Conservation (phyloP, 805 yeast genomes). For the Ogataea pilisensis region DNA sequence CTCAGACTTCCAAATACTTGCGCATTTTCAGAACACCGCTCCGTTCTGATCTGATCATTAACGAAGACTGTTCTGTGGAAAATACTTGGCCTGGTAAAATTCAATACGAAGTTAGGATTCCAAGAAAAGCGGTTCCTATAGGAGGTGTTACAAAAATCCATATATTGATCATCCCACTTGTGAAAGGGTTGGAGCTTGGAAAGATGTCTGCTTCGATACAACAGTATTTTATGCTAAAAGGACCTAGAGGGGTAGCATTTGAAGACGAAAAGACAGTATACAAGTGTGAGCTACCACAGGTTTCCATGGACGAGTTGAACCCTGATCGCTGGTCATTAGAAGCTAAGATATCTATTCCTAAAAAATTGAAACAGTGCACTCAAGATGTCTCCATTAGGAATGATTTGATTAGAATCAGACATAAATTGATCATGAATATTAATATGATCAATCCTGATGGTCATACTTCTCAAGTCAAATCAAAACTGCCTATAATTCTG, state of each 20-base stretch:
- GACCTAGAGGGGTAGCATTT: conserved; percentile 17
- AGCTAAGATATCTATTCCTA: conserved; percentile 39
- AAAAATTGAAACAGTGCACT: conserved; percentile 35
- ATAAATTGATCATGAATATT: conserved; percentile 41
- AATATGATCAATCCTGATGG: conserved; percentile 46
- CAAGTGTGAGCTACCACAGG: conserved; percentile 36
- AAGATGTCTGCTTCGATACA: conserved; percentile 31
- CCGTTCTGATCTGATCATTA: conserved; percentile 34
- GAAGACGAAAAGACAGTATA: conserved; percentile 29
- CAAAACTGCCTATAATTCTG: conserved; percentile 45
- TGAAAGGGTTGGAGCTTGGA: conserved; percentile 41
- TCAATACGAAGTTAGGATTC: conserved; percentile 44
- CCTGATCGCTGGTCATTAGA: conserved; percentile 44
- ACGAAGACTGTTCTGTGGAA: conserved; percentile 42
- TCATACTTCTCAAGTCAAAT: conserved; percentile 47
- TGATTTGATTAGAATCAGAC: conserved; percentile 41
- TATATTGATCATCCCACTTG: conserved; percentile 42
- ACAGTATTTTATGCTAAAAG: conserved; percentile 27
- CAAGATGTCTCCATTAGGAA: conserved; percentile 40
- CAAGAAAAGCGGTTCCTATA: conserved; percentile 42
- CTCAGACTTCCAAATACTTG: conserved; percentile 32
- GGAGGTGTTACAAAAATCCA: conserved; percentile 42
- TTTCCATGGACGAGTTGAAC: conserved; percentile 30
- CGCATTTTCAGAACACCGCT: conserved; percentile 43
- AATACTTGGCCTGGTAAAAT: conserved; percentile 52